Conservation (phyloP, 2,329 filamentous ascomycete genomes). For the Thelonectria rubi region DNA sequence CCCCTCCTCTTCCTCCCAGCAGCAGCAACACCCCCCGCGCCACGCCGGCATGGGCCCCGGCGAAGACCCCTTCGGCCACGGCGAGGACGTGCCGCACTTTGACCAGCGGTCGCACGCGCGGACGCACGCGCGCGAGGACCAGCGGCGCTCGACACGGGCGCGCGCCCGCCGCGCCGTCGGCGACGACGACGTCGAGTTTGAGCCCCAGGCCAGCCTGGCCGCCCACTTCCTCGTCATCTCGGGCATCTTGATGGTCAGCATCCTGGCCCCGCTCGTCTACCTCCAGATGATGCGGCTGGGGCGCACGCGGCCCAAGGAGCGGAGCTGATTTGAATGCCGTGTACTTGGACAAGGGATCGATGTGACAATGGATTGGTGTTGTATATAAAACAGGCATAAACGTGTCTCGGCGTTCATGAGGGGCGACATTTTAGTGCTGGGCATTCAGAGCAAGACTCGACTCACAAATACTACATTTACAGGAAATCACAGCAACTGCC, state of each 20-base stretch:
- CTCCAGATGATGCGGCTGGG: conserved; percentile 49
- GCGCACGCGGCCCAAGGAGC: conserved; percentile 40
- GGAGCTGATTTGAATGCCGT: conserved; percentile 1
- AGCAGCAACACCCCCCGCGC: conserved; percentile 9
- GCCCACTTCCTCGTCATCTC: conserved; percentile 62
- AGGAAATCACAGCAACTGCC: not conserved
- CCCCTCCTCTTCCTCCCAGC: conserved; percentile 28
- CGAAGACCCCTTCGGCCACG: conserved; percentile 56
- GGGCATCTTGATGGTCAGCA: conserved; percentile 56
- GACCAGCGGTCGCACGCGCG: conserved; percentile 76
- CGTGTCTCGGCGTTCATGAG: too few species aligned
- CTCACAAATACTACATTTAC: too few species aligned
- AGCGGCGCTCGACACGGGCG: conserved; percentile 49
- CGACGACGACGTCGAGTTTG: conserved; percentile 49
- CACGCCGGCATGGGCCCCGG: conserved; percentile 67
- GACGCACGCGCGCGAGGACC: conserved; percentile 74
- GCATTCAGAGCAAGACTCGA: too few species aligned
- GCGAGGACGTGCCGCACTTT: conserved; percentile 77
- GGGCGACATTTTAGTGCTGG: too few species aligned
- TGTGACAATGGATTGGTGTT: not conserved
- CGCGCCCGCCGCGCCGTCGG: conserved; percentile 49
- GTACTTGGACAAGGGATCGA: not conserved
- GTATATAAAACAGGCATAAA: not conserved
- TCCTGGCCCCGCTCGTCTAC: conserved; percentile 56
- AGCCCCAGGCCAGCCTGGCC: conserved; percentile 53